Base-by-base conservation (phyloP, 345 rosid species). In the Syzygium oleosum region DNA sequence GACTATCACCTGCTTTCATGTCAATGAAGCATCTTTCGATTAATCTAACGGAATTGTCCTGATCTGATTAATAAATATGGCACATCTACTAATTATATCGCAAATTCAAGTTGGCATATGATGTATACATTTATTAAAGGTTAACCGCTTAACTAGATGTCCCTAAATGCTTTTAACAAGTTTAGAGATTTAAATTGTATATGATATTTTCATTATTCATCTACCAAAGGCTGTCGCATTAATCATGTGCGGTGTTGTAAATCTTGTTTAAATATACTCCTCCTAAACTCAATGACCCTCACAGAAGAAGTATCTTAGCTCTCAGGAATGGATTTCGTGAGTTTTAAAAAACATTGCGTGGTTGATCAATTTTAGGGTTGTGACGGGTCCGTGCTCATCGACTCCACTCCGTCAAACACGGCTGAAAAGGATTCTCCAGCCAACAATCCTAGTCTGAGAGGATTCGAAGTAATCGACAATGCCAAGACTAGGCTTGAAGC, bases 401-500 rank as follows among this genome's bases (percentile, higher is more conserved):
- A 91, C 73, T 93, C 95, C 21, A 91, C 94, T 21, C 21, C 93
- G 11, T 85, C 94, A 51, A 91, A 90, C 91, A 87, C 63, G 34
- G 92, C 95, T 8, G 95, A 94, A 87, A 94, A 92, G 86, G 95
- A 94, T 87, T 89, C 93, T 61, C 88, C 92, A 0, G 84, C 55
- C 4, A 93, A 93, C 86, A 90, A 91, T 56, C 93, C 92, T 0
- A 93, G 94, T 84, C 91, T 93, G 2, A 87, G 94, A 87, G 97
- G 95, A 3, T 94, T 92, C 65, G 91, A 92, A 86, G 93, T 93
- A 84, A 92, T 94, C 43, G 93, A 94, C 89, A 87, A 68, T 5
- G 93, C 93, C 41, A 92, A 93, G 91, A 54, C 91, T 23, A 89
- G 88, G 85, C 59, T 95, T 0, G 94, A 94, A 88, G 19, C 91